A percentile compares a stretch with the other conserved stretches of the same genome.
These are phyloP conservation scores for Croton setiger DNA, from an alignment of 441 rosid species.

Conservation along the genomic window DNA sequence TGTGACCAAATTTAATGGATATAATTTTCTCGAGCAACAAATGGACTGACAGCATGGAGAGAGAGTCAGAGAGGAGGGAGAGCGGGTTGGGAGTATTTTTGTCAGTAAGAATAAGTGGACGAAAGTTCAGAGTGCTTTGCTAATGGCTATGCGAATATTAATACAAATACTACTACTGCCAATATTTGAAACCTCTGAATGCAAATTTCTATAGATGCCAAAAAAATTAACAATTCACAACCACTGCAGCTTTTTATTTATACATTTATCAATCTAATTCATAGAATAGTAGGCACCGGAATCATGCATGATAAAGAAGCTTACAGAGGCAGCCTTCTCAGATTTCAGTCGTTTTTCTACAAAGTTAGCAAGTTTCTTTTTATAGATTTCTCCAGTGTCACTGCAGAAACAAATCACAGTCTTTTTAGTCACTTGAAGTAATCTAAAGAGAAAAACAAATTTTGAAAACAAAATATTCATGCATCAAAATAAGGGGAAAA, in stretches of 20 bases:
- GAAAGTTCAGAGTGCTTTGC: neutral
- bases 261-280: neutral
- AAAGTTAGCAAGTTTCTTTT: conserved; percentile 87
- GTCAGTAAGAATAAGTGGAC: neutral
- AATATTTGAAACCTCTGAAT: neutral
- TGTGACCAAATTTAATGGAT: neutral
- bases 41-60: no score
- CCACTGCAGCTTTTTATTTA: neutral
- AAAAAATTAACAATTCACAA: neutral
- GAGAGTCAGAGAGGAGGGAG: no score
- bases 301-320: conserved; percentile 28
- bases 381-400: conserved; percentile 81
- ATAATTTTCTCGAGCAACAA: neutral
- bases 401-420: conserved; percentile 39
- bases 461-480: neutral
- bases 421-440: conserved; percentile 13
- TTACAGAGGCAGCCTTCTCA: conserved; percentile 98
- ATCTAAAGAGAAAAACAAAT: neutral
- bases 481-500: neutral
- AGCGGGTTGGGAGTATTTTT: neutral
- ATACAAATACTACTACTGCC: neutral
- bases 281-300: neutral
- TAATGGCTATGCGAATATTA: neutral
- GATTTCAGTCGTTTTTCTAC: conserved; percentile 89
- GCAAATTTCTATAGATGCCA: neutral